Percentiles rank a stretch among this genome's conserved stretches.
phyloP scores from a whole-genome alignment of 306 rosid species.

The Begonia peltatifolia region DNA sequence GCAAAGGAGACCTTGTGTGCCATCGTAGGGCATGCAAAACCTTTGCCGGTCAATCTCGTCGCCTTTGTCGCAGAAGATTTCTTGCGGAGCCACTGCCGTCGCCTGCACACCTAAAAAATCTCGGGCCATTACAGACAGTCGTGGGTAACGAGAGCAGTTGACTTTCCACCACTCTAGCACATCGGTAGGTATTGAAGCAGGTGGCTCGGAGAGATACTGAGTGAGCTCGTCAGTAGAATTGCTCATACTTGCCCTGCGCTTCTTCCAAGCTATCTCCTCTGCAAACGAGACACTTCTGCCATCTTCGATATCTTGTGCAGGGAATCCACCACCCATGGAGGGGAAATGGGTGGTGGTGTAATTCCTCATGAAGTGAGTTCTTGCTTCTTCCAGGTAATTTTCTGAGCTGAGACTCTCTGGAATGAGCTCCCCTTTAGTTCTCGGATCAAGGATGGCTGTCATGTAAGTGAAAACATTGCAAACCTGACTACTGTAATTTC shows the following conservation, averaged over 20 bases:
- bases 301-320: conserved; percentile 57
- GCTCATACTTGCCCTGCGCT: conserved; percentile 62
- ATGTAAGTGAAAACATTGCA: conserved; percentile 78
- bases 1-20: conserved; percentile 63
- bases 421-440: conserved; percentile 84
- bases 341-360: conserved; percentile 61
- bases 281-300: conserved; percentile 80
- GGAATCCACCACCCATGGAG: conserved; percentile 47
- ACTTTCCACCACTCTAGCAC: conserved; percentile 97
- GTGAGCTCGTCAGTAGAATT: conserved; percentile 83
- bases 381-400: conserved; percentile 66
- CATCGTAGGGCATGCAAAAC: conserved; percentile 53
- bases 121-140: conserved; percentile 84
- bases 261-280: conserved; percentile 93
- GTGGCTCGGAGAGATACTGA: conserved; percentile 77
- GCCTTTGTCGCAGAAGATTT: conserved; percentile 69
- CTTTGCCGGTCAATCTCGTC: conserved; percentile 71
- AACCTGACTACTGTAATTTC: conserved; percentile 52
- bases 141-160: conserved; percentile 70
- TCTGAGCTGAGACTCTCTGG: conserved; percentile 69
- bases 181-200: conserved; percentile 80
- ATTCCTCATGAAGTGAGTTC: conserved; percentile 63
- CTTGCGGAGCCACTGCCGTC: conserved; percentile 74
- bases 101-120: conserved; percentile 91
- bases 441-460: conserved; percentile 91